Conservation (phyloP, 768 basidiomycete species). For the Pleurotus eryngii region DNA sequence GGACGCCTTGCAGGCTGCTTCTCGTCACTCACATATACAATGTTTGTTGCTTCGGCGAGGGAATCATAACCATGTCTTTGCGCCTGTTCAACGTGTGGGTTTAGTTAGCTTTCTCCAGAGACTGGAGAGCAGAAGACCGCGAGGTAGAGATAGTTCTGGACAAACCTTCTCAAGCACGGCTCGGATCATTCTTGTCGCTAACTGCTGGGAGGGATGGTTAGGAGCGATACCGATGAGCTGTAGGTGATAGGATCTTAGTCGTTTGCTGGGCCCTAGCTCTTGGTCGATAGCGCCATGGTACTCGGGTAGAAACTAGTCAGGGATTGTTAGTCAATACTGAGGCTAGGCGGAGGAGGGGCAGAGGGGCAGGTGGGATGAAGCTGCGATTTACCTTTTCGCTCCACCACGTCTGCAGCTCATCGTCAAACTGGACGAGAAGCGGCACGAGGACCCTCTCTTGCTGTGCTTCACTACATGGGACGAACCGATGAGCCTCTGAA, state of each 20-base stretch:
- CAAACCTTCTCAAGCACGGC: neutral
- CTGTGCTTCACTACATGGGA: conserved; percentile 5
- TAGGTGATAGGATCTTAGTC: conserved; percentile 13
- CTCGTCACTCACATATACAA: neutral
- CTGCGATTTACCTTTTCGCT: neutral
- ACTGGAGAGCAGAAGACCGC: no score
- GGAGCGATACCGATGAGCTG: conserved; percentile 16
- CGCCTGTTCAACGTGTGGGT: neutral
- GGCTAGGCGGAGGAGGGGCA: no score
- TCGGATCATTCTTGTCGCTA: conserved; percentile 14
- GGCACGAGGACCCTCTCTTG: neutral
- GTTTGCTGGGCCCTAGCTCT: conserved; percentile 11
- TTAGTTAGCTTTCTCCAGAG: no score
- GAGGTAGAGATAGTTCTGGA: neutral
- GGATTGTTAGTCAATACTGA: neutral
- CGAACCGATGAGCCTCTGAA: conserved; percentile 12
- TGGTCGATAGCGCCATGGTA: conserved; percentile 6
- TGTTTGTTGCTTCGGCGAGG: neutral
- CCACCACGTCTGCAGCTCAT: conserved; percentile 5
- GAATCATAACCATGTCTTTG: neutral
- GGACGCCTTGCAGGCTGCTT: neutral
- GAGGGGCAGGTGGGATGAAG: no score
- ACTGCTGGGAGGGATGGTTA: conserved; percentile 10
- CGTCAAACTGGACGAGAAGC: neutral
- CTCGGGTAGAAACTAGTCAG: conserved; percentile 1